Evolutionary conservation across 2,329 filamentous ascomycete genomes (phyloP), one percentile per base, ranked within the genome.

Genomic region (Beauveria sp.): DNA sequence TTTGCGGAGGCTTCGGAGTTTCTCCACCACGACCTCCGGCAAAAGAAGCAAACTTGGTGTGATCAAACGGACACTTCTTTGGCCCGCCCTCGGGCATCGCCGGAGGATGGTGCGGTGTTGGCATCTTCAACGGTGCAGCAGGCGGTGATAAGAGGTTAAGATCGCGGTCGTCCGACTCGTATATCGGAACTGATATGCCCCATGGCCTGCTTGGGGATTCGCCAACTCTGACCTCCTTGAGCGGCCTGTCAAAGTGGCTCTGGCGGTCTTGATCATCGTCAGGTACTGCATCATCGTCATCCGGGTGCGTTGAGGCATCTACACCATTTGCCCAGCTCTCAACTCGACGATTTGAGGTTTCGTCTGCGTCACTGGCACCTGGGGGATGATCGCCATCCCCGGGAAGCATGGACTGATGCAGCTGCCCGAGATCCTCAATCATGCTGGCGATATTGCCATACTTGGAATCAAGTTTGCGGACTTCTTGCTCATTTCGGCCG

Each of bases 121-220:
- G 78, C 73, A 82, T 81, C 42, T 77, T 77, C 2, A 83, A 81
- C 2, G 83, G 80, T 1, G 84, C 83, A 3, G 85, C 79, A 3
- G 84, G 83, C 20, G 83, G 83, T 9, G 83, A 85, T 22, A 78
- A 71, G 3, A 81, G 81, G 52, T 79, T 75, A 14, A 71, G 69
- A 10, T 73, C 74, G 30, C 74, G 67, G 5, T 71, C 72, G 22
- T 72, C 68, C 6, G 71, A 65, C 56, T 82, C 78, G 64, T 82
- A 78, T 43, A 84, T 73, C 3, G 93, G 93, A 0, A 97, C 87
- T 5, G 86, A 85, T 58, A 97, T 96, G 6, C 93, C 93, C 93
- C 93, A 97, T 16, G 93, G 93, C 50, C 93, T 83, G 72, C 90
- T 96, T 5, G 93, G 93, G 16, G 91, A 96, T 74, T 98, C 93